Base-by-base conservation (phyloP, 371 early-diverging fungal species). In the Thermomucor indicae-seudaticae region DNA sequence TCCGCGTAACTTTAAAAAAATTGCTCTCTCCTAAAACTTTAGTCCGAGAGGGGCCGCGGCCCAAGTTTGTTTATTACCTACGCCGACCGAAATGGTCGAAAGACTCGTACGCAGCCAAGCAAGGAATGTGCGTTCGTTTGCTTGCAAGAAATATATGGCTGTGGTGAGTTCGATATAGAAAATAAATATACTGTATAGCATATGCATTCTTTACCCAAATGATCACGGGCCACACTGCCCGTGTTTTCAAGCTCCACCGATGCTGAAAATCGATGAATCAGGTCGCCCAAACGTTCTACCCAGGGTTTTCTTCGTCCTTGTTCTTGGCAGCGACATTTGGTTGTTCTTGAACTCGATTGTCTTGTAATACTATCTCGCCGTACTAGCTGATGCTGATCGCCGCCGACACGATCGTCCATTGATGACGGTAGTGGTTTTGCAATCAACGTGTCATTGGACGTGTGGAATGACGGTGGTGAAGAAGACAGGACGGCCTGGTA, bases 121-220 rank as follows among this genome's bases (percentile, higher is more conserved):
- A 1, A 90, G 70, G 46, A 75, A 90, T 8, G 91, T 90, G 32
- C 91, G 76, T 54, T 90, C 91, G 55, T 90, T 90, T 31, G 91
- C 86, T 82, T 59, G 7, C 3, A 49, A 27, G 11, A n/a, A n/a
- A n/a, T n/a, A n/a, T n/a, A n/a, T n/a, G n/a, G n/a, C 17, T 8
- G 25, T 32, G 17, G 37, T 11, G 14, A 43, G 47, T 17, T 23
- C 47, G n/a, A 35, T 22, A 30, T 14, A 16, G n/a, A 37, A 24
- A 40, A 28, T 41, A 38, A 34, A 17, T 17, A 28, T 31, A 43
- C 14, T 6, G 17, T 11, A 25, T 28, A 23, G 23, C 20, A 27
- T 43, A 16, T 37, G 17, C 30, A 20, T 42, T n/a, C 6, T 29
- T 27, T 68, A 80, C 81, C 83, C 27, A 83, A 64, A 60, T 85